Evolutionary conservation across 257 asterid species (phyloP).

Genomic region (Salvia hispanica): DNA sequence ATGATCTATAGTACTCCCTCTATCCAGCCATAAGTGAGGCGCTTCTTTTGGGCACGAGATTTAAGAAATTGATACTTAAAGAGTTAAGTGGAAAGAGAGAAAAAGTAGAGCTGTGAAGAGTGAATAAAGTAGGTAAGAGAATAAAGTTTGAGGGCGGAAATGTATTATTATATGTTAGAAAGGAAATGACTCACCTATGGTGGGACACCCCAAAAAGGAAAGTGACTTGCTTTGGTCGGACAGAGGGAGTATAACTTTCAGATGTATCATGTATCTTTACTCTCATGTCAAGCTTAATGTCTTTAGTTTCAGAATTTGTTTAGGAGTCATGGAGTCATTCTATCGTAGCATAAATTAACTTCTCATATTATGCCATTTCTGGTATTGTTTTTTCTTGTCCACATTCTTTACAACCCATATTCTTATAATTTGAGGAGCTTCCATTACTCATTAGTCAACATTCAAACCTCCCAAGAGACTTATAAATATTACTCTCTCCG

Average conservation of each 20-base stretch:
- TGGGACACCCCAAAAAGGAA: no score
- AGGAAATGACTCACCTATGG: no score
- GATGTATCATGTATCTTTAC: background rate
- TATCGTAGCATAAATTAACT: background rate
- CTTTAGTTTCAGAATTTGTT: background rate
- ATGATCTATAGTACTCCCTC: background rate
- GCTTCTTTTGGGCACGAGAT: no score
- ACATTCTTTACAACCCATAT: conserved; percentile 1
- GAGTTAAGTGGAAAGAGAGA: no score
- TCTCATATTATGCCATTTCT: background rate
- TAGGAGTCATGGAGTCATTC: background rate
- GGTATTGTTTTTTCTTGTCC: background rate
- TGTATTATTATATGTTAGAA: no score
- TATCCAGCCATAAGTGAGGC: no score
- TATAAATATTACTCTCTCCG: background rate
- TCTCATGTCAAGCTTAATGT: conserved; percentile 15
- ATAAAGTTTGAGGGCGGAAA: no score
- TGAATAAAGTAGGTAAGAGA: no score
- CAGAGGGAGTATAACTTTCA: background rate
- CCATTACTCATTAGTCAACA: background rate
- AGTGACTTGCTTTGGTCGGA: no score
- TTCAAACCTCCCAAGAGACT: background rate
- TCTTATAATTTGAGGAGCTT: background rate
- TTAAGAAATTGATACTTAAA: no score
- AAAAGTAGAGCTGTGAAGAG: no score